phyloP scores from a whole-genome alignment of 2,329 filamentous ascomycete species.

The Aspergillus sp. region DNA sequence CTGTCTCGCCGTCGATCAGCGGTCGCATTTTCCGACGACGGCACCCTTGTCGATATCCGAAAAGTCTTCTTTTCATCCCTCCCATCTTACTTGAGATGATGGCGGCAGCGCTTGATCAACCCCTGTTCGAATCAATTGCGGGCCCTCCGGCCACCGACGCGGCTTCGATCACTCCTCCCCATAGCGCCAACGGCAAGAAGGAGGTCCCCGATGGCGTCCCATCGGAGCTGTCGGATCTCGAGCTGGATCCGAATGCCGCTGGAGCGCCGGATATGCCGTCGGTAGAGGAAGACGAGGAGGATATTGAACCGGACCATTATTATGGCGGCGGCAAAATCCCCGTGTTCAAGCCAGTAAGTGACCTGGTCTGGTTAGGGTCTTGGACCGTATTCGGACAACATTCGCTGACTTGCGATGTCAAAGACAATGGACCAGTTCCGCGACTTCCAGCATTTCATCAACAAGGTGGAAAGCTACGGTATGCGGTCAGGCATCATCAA shows the following conservation, averaged over 20 bases:
- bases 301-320: conserved; percentile 82
- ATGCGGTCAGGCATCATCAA: conserved; percentile 98
- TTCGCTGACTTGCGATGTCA: conserved; percentile 19
- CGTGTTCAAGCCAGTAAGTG: conserved; percentile 80
- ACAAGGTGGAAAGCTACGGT: conserved; percentile 86
- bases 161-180: conserved; percentile 43
- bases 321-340: conserved; percentile 80
- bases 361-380: not conserved
- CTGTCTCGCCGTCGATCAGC: conserved; percentile 43
- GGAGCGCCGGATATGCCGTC: conserved; percentile 26
- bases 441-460: conserved; percentile 89
- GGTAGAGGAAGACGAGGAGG: conserved; percentile 67
- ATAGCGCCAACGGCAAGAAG: conserved; percentile 46
- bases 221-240: conserved; percentile 44
- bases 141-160: conserved; percentile 26
- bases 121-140: conserved; percentile 26
- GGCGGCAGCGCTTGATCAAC: conserved; percentile 35
- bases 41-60: conserved; percentile 22
- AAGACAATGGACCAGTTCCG: conserved; percentile 89
- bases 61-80: conserved; percentile 8
- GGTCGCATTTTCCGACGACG: conserved; percentile 43
- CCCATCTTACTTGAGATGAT: conserved; percentile 26
- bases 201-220: conserved; percentile 42
- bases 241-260: conserved; percentile 33
- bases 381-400: not conserved